Evolutionary conservation across 441 rosid species (phyloP).

Genomic region (Hypseocharis bilobata): DNA sequence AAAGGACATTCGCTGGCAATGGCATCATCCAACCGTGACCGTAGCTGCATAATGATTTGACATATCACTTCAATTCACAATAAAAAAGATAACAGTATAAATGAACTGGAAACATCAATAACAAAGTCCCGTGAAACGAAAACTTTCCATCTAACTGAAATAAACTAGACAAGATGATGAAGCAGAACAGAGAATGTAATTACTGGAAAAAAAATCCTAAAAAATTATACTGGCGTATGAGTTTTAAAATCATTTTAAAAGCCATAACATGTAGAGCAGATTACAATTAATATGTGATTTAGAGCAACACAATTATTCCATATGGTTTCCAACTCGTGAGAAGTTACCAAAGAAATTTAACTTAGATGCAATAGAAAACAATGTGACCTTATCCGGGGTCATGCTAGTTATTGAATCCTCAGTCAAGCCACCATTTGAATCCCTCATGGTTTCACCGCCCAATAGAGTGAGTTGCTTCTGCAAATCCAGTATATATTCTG

Average conservation of each 20-base stretch:
- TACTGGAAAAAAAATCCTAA: not conserved
- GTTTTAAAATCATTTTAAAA: not conserved
- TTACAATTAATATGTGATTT: not conserved
- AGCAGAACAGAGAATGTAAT: not conserved
- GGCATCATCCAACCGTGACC: conserved; percentile 86
- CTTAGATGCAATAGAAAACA: not conserved
- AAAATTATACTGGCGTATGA: not conserved
- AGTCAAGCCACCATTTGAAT: conserved; percentile 43
- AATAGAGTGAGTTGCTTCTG: conserved; percentile 82
- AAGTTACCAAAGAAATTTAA: not conserved
- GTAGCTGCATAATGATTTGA: conserved; percentile 48
- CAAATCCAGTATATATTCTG: conserved; percentile 67
- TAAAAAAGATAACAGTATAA: not conserved
- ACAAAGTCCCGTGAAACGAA: not conserved
- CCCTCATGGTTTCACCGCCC: conserved; percentile 60
- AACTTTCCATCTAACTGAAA: not conserved
- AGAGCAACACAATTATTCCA: not conserved
- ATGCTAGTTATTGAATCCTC: conserved; percentile 55
- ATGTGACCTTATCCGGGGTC: conserved; percentile 65
- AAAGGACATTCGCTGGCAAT: conserved; percentile 90
- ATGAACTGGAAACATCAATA: not conserved
- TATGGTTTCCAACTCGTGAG: not conserved
- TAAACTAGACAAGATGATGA: not conserved
- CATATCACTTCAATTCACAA: conserved; percentile 1
- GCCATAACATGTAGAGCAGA: not conserved